Base-by-base conservation (phyloP, 2,329 filamentous ascomycete genomes). In the Paracamarosporium sp. region DNA sequence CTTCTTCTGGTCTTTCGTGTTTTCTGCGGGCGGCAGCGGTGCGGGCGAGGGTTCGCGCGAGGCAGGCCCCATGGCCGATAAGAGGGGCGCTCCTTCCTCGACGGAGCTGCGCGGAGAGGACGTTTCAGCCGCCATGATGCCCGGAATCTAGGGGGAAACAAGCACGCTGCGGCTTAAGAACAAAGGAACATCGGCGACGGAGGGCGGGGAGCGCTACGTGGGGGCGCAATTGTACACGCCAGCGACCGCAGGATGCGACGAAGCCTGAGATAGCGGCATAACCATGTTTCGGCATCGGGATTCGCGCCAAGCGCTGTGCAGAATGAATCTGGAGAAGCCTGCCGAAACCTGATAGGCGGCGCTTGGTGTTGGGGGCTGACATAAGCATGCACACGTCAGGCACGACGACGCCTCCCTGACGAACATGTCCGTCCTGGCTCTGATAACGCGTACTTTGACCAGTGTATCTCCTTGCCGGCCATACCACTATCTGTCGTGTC, bases 1-100 rank as follows among this genome's bases (percentile, higher is more conserved):
- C 55, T 71, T 75, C 46, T 68, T 65, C 54, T n/a, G n/a, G n/a
- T n/a, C n/a, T n/a, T 55, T 60, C 28, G 45, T 47, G 30, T 57
- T 48, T 24, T n/a, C 36, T 3, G 8, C 45, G 12, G 24, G 38
- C 55, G 3, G 59, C 48, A 20, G 55, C 62, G 15, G 51, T 28
- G 6, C 61, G 55, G 9, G 67, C 56, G 30, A 72, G 59, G 17
- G 9, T 27, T 38, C 46, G 53, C 38, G 46, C 30, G 36, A 35
- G 1, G 28, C 27, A 27, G 30, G 31, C n/a, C n/a, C 41, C 11
- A 9, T 45, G 28, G 15, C 43, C 15, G 31, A 38, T 20, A 46
- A 15, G 30, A 53, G 43, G 31, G 41, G 41, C 48, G 48, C 48
- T 50, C 33, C 47, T 25, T 51, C 48, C 48, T 51, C 48, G 15